Evolutionary conservation across 805 yeast genomes (phyloP).

Genomic region (Metschnikowia noctiluminum): DNA sequence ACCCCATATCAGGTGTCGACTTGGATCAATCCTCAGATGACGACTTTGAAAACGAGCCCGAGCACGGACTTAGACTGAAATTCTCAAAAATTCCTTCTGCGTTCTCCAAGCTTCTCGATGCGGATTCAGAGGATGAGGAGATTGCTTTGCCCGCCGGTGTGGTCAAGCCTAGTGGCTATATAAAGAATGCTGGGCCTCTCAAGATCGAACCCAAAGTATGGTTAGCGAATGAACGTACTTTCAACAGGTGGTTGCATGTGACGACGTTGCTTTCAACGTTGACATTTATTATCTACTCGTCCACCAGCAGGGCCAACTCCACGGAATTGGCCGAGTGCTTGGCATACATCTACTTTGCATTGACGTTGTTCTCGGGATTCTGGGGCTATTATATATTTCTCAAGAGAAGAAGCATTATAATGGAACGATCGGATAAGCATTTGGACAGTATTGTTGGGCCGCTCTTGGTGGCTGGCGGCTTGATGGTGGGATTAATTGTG

Average conservation of each 20-base stretch:
- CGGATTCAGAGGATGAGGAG: slow-evolving; percentile 82
- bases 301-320: slow-evolving; percentile 65
- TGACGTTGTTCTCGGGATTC: slow-evolving; percentile 77
- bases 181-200: slow-evolving; percentile 87
- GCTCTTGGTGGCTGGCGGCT: slow-evolving; percentile 65
- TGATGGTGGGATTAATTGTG: slow-evolving; percentile 60
- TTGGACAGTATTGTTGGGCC: slow-evolving; percentile 92
- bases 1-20: slow-evolving; percentile 16
- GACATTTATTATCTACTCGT: slow-evolving; percentile 79
- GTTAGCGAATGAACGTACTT: slow-evolving; percentile 97
- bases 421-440: slow-evolving; percentile 79
- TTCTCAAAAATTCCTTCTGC: slow-evolving; percentile 27
- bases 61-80: slow-evolving; percentile 15
- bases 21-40: slow-evolving; percentile 33
- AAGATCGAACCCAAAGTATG: slow-evolving; percentile 97
- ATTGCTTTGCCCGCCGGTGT: slow-evolving; percentile 87
- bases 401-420: slow-evolving; percentile 67
- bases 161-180: slow-evolving; percentile 67
- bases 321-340: slow-evolving; percentile 60
- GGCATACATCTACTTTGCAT: slow-evolving; percentile 75
- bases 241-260: slow-evolving; percentile 91
- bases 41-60: slow-evolving; percentile 24
- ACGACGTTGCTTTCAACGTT: slow-evolving; percentile 79
- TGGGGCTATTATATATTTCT: slow-evolving; percentile 88
- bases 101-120: slow-evolving; percentile 46